Conservation (phyloP, 331 rosid genomes). For the Phaseolus coccineus region DNA sequence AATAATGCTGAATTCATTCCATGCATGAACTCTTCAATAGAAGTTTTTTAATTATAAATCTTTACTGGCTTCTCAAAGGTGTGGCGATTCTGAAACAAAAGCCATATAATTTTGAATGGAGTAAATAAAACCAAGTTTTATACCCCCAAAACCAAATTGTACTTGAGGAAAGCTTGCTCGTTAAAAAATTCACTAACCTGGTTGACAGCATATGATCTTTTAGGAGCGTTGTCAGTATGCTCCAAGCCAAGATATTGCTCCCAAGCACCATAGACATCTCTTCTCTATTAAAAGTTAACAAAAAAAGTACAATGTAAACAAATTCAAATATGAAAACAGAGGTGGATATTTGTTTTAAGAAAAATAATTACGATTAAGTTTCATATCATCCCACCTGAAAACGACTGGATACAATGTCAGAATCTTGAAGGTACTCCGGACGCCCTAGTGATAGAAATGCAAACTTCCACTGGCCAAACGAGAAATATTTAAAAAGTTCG, state of each 20-base stretch:
- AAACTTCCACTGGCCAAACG: constrained; percentile 77
- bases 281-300: constrained; percentile 59
- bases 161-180: background rate
- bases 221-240: constrained; percentile 83
- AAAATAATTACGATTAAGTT: background rate
- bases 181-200: constrained; percentile 59
- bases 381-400: constrained; percentile 70
- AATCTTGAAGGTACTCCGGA: constrained; percentile 85
- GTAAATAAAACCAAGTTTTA: constrained; percentile 27
- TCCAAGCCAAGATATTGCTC: constrained; percentile 95
- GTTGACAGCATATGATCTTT: constrained; percentile 74
- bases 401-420: constrained; percentile 78
- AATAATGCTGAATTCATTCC: constrained; percentile 50
- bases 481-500: constrained; percentile 20
- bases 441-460: constrained; percentile 88
- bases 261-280: constrained; percentile 96
- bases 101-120: constrained; percentile 14
- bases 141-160: constrained; percentile 6
- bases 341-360: background rate
- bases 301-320: constrained; percentile 32
- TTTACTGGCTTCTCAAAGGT: constrained; percentile 87
- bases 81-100: constrained; percentile 77
- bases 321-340: constrained; percentile 17
- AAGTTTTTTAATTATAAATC: constrained; percentile 73
- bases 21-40: constrained; percentile 33